Evolutionary conservation across 495 filamentous ascomycete genomes (phyloP), one percentile per base, ranked within the genome.

Genomic region (Penicillium soppii): DNA sequence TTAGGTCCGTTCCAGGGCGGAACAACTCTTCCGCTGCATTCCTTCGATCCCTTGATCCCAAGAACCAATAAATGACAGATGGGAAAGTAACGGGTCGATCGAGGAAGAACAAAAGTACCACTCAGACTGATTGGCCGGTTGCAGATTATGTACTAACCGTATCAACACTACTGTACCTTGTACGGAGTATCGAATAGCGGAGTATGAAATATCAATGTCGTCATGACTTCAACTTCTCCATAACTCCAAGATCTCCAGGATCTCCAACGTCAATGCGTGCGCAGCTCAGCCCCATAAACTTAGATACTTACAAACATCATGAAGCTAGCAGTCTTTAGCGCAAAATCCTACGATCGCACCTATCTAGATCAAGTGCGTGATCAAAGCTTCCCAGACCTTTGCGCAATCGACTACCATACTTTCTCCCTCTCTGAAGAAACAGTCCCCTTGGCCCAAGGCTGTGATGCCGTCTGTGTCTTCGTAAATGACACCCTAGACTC

Each of bases 381-480:
- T 2, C 2, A 41, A 12, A 59, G 57, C n/a, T 62, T 68, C 50
- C 7, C 59, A 43, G 26, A 52, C 47, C 55, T 70, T 27, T 62
- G 72, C 60, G 53, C 68, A 29, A 65, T 83, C 41, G 58, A 67
- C 54, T 82, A 75, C 59, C 82, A 85, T 66, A 67, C 78, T 44
- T 83, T 84, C 57, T 52, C 81, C 7, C 73, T 86, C 1, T 71
- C 68, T n/a, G 37, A 64, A 38, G 73, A 82, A 20, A 88, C 85
- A 7, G 81, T 74, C 1, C 47, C 78, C 2, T 74, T 87, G 17
- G 82, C 82, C 2, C 52, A 61, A 8, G 78, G 66, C 48, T 70
- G 76, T 52, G 67, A 73, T 29, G 86, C 84, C 47, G 72, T 89
- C 44, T 88, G 85, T 69, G 82, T 82, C 62, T 89, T 88, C 63